Percentiles rank a stretch among this genome's conserved stretches.
Evolutionary conservation across 306 rosid genomes (phyloP).

Genomic region (Castanopsis chinensis): DNA sequence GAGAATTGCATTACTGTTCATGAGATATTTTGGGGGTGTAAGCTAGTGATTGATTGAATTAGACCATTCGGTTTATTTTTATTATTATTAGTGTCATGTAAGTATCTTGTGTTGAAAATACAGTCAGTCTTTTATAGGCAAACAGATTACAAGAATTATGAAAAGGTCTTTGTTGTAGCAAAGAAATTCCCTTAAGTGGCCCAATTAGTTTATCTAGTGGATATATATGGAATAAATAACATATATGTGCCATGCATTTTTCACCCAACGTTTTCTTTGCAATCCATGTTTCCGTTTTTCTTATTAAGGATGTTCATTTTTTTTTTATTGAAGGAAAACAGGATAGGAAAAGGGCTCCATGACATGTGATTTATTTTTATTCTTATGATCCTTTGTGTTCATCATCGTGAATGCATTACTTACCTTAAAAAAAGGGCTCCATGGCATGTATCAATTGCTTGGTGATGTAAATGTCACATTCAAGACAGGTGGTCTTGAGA

Average conservation of each 20-base stretch:
- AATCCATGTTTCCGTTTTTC: neutral
- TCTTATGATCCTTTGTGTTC: too few relatives aligned
- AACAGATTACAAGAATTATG: neutral
- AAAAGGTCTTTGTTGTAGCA: neutral
- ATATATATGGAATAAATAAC: neutral
- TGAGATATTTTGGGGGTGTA: neutral
- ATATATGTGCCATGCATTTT: neutral
- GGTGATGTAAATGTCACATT: neutral
- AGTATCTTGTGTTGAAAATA: neutral
- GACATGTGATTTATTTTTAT: neutral
- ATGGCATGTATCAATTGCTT: neutral
- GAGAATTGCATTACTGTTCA: neutral
- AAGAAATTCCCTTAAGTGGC: too few relatives aligned
- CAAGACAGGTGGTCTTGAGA: too few relatives aligned
- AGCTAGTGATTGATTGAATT: neutral
- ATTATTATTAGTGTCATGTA: neutral
- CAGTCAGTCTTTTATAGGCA: neutral
- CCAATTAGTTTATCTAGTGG: neutral
- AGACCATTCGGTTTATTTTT: neutral
- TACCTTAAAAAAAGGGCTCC: neutral
- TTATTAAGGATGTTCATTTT: neutral
- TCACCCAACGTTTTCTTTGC: neutral
- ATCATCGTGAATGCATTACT: too few relatives aligned
- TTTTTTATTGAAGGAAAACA: too few relatives aligned
- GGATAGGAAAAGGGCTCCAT: neutral